Evolutionary conservation across 169 alveolate genomes (phyloP), one percentile per base, ranked within the genome.

Genomic region (Cryptosporidium baileyi): DNA sequence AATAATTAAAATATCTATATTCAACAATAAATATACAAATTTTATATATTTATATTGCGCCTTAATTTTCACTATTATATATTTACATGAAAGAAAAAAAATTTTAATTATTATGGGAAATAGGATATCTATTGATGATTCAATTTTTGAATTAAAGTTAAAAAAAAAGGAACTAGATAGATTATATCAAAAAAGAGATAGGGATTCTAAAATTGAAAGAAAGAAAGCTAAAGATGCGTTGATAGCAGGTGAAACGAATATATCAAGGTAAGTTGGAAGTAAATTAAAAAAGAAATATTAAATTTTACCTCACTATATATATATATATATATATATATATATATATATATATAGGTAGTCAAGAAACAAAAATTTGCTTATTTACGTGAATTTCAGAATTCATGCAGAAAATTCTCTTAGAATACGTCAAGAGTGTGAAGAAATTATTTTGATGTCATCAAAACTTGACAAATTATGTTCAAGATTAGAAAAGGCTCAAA

Each of bases 71-170:
- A 41, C 44, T 44, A 11, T 13, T 41, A 26, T 44, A 38, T 40
- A 43, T 43, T 43, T 17, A 22, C n/a, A n/a, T n/a, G n/a, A n/a
- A n/a, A n/a, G n/a, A n/a, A n/a, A n/a, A n/a, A n/a, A n/a, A n/a
- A n/a, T n/a, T n/a, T n/a, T n/a, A n/a, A n/a, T n/a, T n/a, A 43
- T 4, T 3, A 74, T 74, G 85, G 85, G 85, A 51, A 57, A 51
- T 34, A 74, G 34, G 34, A 40, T 74, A 30, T 54, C 85, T 11
- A 74, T 74, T 36, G 85, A 74, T 32, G 85, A 74, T 57, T 74
- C 85, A 24, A 74, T 74, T 52, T 74, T 74, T 57, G 85, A 74
- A 13, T 54, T 74, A 15, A 74, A 74, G 41, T n/a, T 74, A n/a
- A 60, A 59, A 47, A 57, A 54, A 34, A 74, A 57, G 67, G 85